These are phyloP conservation scores for Letharia columbiana DNA, from an alignment of 495 filamentous ascomycete genomes.

Conservation along the genomic window DNA sequence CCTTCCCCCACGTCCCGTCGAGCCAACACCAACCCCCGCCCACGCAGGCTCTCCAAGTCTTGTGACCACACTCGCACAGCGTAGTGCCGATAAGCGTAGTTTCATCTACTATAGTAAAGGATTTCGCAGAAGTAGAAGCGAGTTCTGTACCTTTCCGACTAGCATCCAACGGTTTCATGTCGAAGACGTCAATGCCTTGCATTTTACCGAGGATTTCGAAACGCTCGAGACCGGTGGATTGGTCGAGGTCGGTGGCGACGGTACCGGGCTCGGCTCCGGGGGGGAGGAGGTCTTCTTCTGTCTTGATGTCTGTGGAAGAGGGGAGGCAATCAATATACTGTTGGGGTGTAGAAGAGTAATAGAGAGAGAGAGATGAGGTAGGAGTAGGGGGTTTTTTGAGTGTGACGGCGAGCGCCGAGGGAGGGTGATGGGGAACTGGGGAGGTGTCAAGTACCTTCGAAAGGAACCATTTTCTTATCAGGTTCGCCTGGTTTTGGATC, in stretches of 20 bases:
- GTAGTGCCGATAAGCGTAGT: background rate
- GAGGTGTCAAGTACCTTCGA: slow-evolving; percentile 21
- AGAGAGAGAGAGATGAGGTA: slow-evolving; percentile 18
- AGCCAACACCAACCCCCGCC: background rate
- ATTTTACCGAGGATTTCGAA: slow-evolving; percentile 98
- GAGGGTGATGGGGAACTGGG: background rate
- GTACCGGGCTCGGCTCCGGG: slow-evolving; percentile 75
- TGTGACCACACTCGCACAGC: background rate
- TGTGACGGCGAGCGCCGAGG: background rate
- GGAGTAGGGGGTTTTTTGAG: background rate
- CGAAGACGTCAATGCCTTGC: slow-evolving; percentile 96
- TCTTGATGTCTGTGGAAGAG: slow-evolving; percentile 64
- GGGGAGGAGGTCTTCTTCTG: slow-evolving; percentile 67
- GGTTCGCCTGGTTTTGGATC: slow-evolving; percentile 24
- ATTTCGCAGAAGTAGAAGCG: background rate
- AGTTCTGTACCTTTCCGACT: slow-evolving; percentile 60
- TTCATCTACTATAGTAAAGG: background rate
- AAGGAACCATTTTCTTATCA: slow-evolving; percentile 21
- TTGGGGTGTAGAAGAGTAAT: background rate
- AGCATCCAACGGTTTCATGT: slow-evolving; percentile 92
- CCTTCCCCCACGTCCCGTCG: background rate
- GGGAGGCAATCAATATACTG: background rate
- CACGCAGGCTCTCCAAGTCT: background rate
- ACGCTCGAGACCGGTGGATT: slow-evolving; percentile 94
- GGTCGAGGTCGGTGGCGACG: slow-evolving; percentile 86